Evolutionary conservation across 495 filamentous ascomycete genomes (phyloP).

Genomic region (Trichoderma gamsii): DNA sequence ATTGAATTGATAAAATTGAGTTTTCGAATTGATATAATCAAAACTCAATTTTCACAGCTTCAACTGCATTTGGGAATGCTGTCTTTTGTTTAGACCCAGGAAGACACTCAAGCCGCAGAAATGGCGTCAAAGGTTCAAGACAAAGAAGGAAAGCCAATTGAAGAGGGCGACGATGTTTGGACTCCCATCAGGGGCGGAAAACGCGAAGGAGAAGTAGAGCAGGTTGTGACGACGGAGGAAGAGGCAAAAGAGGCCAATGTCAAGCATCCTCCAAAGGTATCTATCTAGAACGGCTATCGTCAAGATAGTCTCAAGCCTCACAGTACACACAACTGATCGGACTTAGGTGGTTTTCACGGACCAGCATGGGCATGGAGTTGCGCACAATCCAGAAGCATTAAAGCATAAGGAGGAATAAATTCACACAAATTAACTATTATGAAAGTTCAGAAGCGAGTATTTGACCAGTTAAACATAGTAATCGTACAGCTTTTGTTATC

Average conservation of each 20-base stretch:
- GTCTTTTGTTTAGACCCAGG: not conserved
- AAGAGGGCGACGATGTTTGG: constrained; percentile 33
- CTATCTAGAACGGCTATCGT: not conserved
- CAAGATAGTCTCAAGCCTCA: not conserved
- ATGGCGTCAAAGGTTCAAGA: constrained; percentile 28
- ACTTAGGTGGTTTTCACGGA: constrained; percentile 24
- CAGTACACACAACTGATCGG: not conserved
- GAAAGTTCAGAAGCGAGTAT: too few species aligned
- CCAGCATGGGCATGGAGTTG: constrained; percentile 28
- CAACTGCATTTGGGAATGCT: too few species aligned
- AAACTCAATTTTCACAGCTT: too few species aligned
- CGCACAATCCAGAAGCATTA: constrained; percentile 28
- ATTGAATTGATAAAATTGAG: too few species aligned
- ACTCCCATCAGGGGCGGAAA: constrained; percentile 30
- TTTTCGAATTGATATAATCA: too few species aligned
- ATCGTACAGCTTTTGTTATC: not conserved
- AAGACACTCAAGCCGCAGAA: not conserved
- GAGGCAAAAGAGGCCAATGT: constrained; percentile 34
- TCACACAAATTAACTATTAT: not conserved
- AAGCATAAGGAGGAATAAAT: constrained; percentile 18
- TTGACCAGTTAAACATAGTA: not conserved
- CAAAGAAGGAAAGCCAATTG: constrained; percentile 31
- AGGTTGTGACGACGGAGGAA: constrained; percentile 29
- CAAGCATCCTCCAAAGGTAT: constrained; percentile 41
- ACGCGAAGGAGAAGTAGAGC: constrained; percentile 34